Evolutionary conservation across 1,284 basidiomycete genomes (phyloP), one percentile per base, ranked within the genome.

Genomic region (Vanrija sp.): DNA sequence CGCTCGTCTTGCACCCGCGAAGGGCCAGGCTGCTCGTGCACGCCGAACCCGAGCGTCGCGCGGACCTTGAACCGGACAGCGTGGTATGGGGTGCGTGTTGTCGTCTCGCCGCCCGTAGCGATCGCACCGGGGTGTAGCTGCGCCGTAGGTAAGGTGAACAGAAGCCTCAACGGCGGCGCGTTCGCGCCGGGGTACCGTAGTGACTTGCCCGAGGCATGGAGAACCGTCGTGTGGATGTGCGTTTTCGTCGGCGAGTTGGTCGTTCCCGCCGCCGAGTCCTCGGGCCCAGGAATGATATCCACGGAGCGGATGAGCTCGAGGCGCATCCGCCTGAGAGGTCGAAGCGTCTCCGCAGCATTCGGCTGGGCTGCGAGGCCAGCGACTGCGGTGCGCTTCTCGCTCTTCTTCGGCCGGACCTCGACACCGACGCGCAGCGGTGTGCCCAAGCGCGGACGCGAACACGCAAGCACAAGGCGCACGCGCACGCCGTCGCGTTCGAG

Each of bases 171-270:
- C 16, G 75, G 73, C 0, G 73, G 70, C 34, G 66, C 62, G 12
- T 54, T 48, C 3, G 60, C 26, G 6, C 73, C 71, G 3, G 75
- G 75, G 45, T 72, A 77, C 21, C 75, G 67, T 12, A 75, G 64
- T 7, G 70, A 72, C 58, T 77, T 77, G 42, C 75, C 75, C 1
- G 72, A 71, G 0, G 66, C 51, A 59, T 74, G 67, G 1, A 77
- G 56, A 5, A 51, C 45, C 0, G 55, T 55, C 14, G 52, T 47
- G 21, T 46, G 18, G 3, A 54, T 50, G 34, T 53, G 46, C 7
- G 43, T 28, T 56, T 69, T 63, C 0, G 72, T 57, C 15, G 48
- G 14, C 23, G 54, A 46, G 19, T 42, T 16, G 18, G 57, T 50
- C 8, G 54, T 49, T 1, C 34, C 34, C 12, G 34, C 34, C 9